Evolutionary conservation across 2,329 filamentous ascomycete genomes (phyloP).

Genomic region (Cladosporium cucumerinum): DNA sequence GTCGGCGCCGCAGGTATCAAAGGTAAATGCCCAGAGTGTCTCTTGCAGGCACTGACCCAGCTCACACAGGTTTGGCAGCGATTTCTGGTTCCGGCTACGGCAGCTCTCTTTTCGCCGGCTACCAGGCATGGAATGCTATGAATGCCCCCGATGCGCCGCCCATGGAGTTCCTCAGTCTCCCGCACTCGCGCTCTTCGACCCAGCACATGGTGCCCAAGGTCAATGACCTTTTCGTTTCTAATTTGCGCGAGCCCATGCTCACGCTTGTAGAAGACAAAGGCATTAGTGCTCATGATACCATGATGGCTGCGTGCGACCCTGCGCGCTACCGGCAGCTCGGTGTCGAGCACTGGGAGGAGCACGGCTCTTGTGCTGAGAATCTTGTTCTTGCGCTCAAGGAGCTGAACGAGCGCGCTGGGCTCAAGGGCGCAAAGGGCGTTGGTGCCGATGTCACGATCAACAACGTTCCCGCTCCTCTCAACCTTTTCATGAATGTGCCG

Average conservation of each 20-base stretch:
- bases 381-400: slow-evolving; percentile 48
- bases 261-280: slow-evolving; percentile 46
- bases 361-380: slow-evolving; percentile 49
- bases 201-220: slow-evolving; percentile 42
- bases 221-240: slow-evolving; percentile 44
- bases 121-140: slow-evolving; percentile 44
- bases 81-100: slow-evolving; percentile 47
- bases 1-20: slow-evolving; percentile 45
- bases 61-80: slow-evolving; percentile 34
- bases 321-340: slow-evolving; percentile 42
- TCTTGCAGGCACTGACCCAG: slow-evolving; percentile 24
- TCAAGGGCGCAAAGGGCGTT: slow-evolving; percentile 46
- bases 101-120: slow-evolving; percentile 48
- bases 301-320: slow-evolving; percentile 49
- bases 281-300: slow-evolving; percentile 46
- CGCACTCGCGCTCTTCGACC: slow-evolving; percentile 43
- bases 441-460: slow-evolving; percentile 49
- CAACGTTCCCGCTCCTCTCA: slow-evolving; percentile 45
- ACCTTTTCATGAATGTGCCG: slow-evolving; percentile 49
- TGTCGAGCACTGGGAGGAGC: slow-evolving; percentile 44
- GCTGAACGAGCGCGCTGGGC: slow-evolving; percentile 45
- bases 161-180: slow-evolving; percentile 48
- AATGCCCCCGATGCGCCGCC: slow-evolving; percentile 34
- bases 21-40: slow-evolving; percentile 18
- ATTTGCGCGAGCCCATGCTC: slow-evolving; percentile 46